phyloP scores from a whole-genome alignment of 2,329 filamentous ascomycete species.

The Mariannaea elegans region DNA sequence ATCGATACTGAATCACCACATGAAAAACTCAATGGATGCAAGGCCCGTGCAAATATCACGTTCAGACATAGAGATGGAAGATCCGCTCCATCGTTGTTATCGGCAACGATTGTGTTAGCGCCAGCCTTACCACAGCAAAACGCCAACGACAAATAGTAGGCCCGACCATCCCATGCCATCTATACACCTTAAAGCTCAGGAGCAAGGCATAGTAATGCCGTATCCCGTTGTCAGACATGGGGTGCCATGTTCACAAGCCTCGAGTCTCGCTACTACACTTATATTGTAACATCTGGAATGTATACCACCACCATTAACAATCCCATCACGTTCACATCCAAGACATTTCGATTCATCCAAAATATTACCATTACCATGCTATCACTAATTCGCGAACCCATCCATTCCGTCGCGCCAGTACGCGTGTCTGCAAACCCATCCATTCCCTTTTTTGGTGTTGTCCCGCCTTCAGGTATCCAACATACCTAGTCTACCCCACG shows the following conservation, averaged over 20 bases:
- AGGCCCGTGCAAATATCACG: no score
- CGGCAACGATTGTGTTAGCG: no score
- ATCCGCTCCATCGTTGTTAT: no score
- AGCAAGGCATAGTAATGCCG: not conserved
- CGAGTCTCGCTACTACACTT: not conserved
- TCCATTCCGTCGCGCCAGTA: not conserved
- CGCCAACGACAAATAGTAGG: not conserved
- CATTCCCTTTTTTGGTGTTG: not conserved
- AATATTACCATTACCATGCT: not conserved
- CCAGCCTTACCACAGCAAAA: no score
- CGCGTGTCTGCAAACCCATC: conserved; percentile 5
- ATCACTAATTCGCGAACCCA: not conserved
- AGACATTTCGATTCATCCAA: not conserved
- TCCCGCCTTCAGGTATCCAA: conserved; percentile 1
- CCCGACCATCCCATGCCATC: not conserved
- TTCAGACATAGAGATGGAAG: no score
- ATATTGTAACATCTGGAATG: not conserved
- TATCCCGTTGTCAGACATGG: not conserved
- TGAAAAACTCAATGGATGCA: no score
- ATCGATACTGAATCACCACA: no score
- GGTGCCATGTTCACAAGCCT: not conserved
- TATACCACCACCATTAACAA: not conserved
- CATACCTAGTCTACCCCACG: not conserved
- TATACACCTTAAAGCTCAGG: not conserved
- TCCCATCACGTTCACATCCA: not conserved